A percentile compares a stretch with the other conserved stretches of the same genome.
These are phyloP conservation scores for Plantago elongata DNA, from an alignment of 257 asterid species.

Conservation along the genomic window DNA sequence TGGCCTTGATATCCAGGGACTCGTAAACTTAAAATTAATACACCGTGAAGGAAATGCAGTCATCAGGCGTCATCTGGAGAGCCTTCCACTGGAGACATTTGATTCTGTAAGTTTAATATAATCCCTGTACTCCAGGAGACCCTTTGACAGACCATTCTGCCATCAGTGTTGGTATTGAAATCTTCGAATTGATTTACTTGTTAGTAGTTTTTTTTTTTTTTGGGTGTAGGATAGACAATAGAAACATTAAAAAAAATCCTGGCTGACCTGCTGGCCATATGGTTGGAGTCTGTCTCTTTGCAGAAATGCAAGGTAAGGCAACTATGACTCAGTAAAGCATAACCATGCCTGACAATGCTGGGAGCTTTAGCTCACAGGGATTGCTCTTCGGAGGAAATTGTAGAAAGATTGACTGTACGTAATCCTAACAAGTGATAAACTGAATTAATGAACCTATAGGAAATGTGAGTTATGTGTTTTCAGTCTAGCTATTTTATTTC, in stretches of 20 bases:
- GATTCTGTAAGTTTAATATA: slow-evolving; percentile 74
- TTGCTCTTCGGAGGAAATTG: too few relatives aligned
- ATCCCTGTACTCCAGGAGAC: too few relatives aligned
- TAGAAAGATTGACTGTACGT: too few relatives aligned
- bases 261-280: neutral
- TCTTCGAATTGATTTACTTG: slow-evolving; percentile 2
- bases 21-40: slow-evolving; percentile 73
- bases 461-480: neutral
- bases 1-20: slow-evolving; percentile 78
- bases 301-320: too few relatives aligned
- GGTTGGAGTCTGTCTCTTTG: too few relatives aligned
- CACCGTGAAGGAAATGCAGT: slow-evolving; percentile 94
- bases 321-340: too few relatives aligned
- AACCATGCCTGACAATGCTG: too few relatives aligned
- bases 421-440: too few relatives aligned
- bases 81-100: slow-evolving; percentile 88
- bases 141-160: too few relatives aligned
- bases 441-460: neutral
- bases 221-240: too few relatives aligned
- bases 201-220: neutral
- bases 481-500: neutral
- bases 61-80: slow-evolving; percentile 87
- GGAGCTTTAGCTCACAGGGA: too few relatives aligned
- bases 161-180: slow-evolving; percentile 7
- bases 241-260: neutral